These are phyloP conservation scores for Phoma sp. DNA, from an alignment of 2,329 filamentous ascomycete genomes.

Conservation along the genomic window DNA sequence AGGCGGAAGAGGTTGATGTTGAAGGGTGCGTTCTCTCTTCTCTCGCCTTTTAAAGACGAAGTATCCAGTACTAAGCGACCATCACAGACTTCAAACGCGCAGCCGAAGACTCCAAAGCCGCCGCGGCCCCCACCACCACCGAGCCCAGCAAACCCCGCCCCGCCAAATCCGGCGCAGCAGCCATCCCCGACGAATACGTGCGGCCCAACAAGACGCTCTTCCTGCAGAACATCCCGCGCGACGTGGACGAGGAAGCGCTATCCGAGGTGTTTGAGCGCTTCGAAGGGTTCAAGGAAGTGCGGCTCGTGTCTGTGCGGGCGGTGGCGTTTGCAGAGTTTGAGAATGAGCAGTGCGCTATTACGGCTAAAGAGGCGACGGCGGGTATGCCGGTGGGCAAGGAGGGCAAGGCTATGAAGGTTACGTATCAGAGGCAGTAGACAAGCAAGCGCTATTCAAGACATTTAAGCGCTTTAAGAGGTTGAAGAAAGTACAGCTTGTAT, in stretches of 20 bases:
- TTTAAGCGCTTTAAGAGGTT: too few relatives aligned
- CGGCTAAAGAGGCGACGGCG: slow-evolving; percentile 90
- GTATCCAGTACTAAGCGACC: slow-evolving; percentile 12
- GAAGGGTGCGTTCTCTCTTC: slow-evolving; percentile 69
- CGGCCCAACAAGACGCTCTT: slow-evolving; percentile 98
- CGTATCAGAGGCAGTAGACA: slow-evolving; percentile 84
- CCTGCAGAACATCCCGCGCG: slow-evolving; percentile 88
- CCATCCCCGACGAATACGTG: slow-evolving; percentile 96
- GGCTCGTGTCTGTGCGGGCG: slow-evolving; percentile 83
- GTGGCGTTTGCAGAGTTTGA: slow-evolving; percentile 99
- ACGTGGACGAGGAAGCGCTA: slow-evolving; percentile 81
- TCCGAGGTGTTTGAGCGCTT: slow-evolving; percentile 84
- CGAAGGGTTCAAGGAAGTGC: slow-evolving; percentile 92
- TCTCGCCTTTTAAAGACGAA: too few relatives aligned
- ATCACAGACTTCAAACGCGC: slow-evolving; percentile 76
- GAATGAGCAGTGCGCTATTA: slow-evolving; percentile 84
- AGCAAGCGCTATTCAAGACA: too few relatives aligned
- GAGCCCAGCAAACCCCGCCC: slow-evolving; percentile 59
- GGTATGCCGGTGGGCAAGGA: slow-evolving; percentile 80
- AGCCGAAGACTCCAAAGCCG: slow-evolving; percentile 76
- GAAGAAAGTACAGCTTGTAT: too few relatives aligned
- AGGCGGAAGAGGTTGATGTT: slow-evolving; percentile 84
- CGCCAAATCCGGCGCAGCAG: slow-evolving; percentile 71
- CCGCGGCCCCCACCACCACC: slow-evolving; percentile 68
- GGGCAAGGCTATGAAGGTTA: slow-evolving; percentile 85